Evolutionary conservation across 2,329 filamentous ascomycete genomes (phyloP).

Genomic region (Alternaria metachromatica): DNA sequence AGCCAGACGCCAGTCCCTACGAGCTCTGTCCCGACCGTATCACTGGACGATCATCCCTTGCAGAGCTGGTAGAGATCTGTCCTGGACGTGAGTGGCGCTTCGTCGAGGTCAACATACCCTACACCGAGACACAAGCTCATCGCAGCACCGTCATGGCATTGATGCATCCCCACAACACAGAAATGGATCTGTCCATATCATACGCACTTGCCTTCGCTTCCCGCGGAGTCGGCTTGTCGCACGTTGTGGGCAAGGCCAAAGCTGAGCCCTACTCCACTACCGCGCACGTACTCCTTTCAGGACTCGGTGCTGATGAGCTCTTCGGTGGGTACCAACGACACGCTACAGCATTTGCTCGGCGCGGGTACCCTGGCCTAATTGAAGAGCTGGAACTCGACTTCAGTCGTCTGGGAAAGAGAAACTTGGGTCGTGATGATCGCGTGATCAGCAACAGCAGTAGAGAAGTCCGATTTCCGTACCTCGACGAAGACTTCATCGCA

Average conservation of each 20-base stretch:
- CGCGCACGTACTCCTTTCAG: slow-evolving; percentile 86
- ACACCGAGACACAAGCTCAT: slow-evolving; percentile 73
- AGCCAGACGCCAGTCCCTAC: slow-evolving; percentile 59
- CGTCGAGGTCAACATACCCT: slow-evolving; percentile 83
- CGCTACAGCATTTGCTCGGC: slow-evolving; percentile 72
- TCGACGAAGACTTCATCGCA: slow-evolving; percentile 85
- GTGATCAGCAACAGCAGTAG: slow-evolving; percentile 88
- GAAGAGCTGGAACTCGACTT: slow-evolving; percentile 88
- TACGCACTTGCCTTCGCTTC: slow-evolving; percentile 95
- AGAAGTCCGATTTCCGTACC: slow-evolving; percentile 87
- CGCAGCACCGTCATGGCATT: slow-evolving; percentile 73
- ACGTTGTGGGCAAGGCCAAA: slow-evolving; percentile 31
- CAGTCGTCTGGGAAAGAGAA: slow-evolving; percentile 85
- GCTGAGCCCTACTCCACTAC: slow-evolving; percentile 65
- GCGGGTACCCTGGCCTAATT: slow-evolving; percentile 73
- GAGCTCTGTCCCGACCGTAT: slow-evolving; percentile 89
- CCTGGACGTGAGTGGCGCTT: slow-evolving; percentile 81
- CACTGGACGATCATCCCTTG: slow-evolving; percentile 80
- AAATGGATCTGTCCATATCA: slow-evolving; percentile 97
- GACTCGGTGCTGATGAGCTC: slow-evolving; percentile 92
- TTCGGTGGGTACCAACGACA: slow-evolving; percentile 94
- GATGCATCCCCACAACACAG: slow-evolving; percentile 93
- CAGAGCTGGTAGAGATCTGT: slow-evolving; percentile 75
- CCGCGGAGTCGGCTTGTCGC: slow-evolving; percentile 67
- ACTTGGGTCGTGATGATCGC: slow-evolving; percentile 91